Base-by-base conservation (phyloP, 306 rosid genomes). In the Pyrus betulifolia region DNA sequence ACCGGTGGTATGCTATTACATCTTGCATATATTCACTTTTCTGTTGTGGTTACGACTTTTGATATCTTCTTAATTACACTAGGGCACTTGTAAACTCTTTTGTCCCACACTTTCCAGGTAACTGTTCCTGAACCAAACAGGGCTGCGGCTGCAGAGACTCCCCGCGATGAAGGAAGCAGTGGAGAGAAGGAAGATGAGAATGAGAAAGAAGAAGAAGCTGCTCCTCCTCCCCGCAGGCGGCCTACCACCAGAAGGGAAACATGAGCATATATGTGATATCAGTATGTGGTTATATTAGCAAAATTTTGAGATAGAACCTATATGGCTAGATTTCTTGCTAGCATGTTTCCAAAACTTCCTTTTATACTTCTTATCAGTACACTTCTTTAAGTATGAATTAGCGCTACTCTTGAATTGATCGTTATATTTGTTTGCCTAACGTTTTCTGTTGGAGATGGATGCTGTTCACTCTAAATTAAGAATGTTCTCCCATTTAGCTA, bases 211-310 rank as follows among this genome's bases (percentile, higher is more conserved):
- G 84, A 71, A 64, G 88, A 79, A 18, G 95, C 84, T 35, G 44
- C 85, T 25, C 79, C 89, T 25, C 79, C 89, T 31, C 82, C 91
- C 8, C 98, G 93, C 62, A 76, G 87, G 61, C 87, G 93, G 87
- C 1, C 82, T n/a, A 42, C 81, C 79, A 85, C 81, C 79, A 85
- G 90, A 82, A 82, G 89, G 75, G 97, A 90, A 11, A 74, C 71
- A 71, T 93, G 82, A 89, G 78, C 38, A 12, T 72, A 33, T 7
- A 11, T 52, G 45, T 35, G 22, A 2, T 40, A 40, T 40, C 45
- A 40, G 57, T 10, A 13, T 40, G 68, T 65, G 70, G 49, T 65
- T 55, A 57, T 35, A 11, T 19, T 35, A 13, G 67, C 28, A 30
- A 71, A 31, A 31, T 33, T 55, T 71, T 71, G 66, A 71, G 65